A percentile compares a stretch with the other conserved stretches of the same genome.
Evolutionary conservation across 345 rosid species (phyloP).

Genomic region (Aquilaria sinensis): DNA sequence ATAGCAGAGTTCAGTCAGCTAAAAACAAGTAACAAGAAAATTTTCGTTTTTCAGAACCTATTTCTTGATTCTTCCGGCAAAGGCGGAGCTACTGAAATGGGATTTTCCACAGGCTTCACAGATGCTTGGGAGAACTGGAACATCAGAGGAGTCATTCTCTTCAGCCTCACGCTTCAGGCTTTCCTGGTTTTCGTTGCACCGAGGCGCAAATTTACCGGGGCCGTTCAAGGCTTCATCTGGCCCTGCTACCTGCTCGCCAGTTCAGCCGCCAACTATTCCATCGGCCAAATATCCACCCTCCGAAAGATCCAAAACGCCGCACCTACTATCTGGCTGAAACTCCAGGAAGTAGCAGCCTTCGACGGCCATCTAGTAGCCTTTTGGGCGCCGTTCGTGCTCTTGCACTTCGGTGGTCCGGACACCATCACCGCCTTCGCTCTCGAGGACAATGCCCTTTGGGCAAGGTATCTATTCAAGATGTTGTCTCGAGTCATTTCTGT

Average conservation of each 20-base stretch:
- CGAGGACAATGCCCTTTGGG: conserved; percentile 61
- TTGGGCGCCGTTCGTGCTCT: conserved; percentile 62
- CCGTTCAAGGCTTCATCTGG: conserved; percentile 13
- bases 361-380: conserved; percentile 38
- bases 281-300: conserved; percentile 19
- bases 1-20: too few species aligned
- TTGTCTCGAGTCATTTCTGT: conserved; percentile 30
- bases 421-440: conserved; percentile 55
- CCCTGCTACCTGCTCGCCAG: conserved; percentile 19
- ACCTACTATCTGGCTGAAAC: not conserved
- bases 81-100: too few species aligned
- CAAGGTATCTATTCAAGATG: conserved; percentile 37
- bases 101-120: too few species aligned
- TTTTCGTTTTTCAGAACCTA: too few species aligned
- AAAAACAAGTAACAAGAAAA: too few species aligned
- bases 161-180: conserved; percentile 20
- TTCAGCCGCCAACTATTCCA: conserved; percentile 8
- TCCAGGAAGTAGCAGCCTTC: too few species aligned
- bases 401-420: conserved; percentile 68
- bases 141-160: conserved; percentile 13
- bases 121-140: conserved; percentile 14
- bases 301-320: not conserved
- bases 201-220: conserved; percentile 1
- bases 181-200: conserved; percentile 14
- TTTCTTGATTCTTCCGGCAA: too few species aligned